These are phyloP conservation scores for Eucalyptus victrix DNA, from an alignment of 345 rosid genomes.

Conservation along the genomic window DNA sequence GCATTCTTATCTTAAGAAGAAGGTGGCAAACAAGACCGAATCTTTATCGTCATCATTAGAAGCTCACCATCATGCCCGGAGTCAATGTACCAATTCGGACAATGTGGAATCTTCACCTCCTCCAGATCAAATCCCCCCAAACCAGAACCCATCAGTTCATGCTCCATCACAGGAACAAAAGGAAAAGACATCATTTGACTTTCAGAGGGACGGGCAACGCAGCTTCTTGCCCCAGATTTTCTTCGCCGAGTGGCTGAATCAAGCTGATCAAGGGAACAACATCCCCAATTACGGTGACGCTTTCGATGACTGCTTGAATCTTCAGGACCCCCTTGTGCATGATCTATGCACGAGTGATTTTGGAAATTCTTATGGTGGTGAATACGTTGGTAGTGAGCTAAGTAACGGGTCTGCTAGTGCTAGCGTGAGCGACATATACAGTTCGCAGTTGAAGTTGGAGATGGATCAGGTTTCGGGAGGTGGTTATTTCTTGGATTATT, in stretches of 20 bases:
- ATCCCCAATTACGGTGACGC: background rate
- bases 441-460: constrained; percentile 39
- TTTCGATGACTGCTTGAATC: background rate
- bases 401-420: background rate
- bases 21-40: background rate
- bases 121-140: background rate
- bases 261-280: background rate
- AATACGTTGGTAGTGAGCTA: background rate
- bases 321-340: constrained; percentile 1
- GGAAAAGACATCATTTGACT: background rate
- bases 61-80: background rate
- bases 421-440: constrained; percentile 20
- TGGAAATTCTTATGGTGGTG: constrained; percentile 3
- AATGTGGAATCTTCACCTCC: background rate
- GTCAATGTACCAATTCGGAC: background rate
- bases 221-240: background rate
- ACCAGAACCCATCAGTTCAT: background rate
- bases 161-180: background rate
- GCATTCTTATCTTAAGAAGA: constrained; percentile 64
- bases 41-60: background rate
- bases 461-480: constrained; percentile 23
- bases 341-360: constrained; percentile 1
- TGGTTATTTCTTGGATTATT: constrained; percentile 13
- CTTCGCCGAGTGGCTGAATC: constrained; percentile 8
- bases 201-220: background rate